Percentiles rank a stretch among this genome's conserved stretches.
phyloP scores from a whole-genome alignment of 176 grass and related monocot genomes.

The Pharus latifolius region DNA sequence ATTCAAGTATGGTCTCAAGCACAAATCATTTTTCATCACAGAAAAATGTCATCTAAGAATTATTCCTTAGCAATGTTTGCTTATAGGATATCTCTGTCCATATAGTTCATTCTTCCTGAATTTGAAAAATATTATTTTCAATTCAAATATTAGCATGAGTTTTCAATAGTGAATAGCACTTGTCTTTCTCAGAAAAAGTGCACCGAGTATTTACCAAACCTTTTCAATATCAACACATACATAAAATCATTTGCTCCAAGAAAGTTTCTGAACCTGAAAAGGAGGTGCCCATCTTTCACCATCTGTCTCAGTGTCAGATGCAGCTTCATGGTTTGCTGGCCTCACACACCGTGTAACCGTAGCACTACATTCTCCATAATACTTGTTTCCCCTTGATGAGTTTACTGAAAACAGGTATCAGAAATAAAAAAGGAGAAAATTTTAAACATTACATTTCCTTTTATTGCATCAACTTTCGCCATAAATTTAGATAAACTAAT shows the following conservation, averaged over 20 bases:
- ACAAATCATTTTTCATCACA: neutral
- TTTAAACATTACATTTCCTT: neutral
- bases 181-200: neutral
- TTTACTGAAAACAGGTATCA: constrained; percentile 41
- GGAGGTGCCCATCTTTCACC: constrained; percentile 69
- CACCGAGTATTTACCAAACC: neutral
- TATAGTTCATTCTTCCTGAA: neutral
- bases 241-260: neutral
- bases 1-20: neutral
- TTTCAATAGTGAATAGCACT: neutral
- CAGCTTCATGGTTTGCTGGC: constrained; percentile 55
- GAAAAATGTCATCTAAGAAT: neutral
- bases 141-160: neutral
- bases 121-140: neutral
- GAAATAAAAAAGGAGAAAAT: neutral
- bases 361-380: constrained; percentile 45
- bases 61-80: neutral
- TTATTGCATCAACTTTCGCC: neutral
- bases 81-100: no score
- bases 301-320: constrained; percentile 68
- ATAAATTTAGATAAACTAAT: neutral
- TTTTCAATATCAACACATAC: neutral
- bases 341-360: constrained; percentile 28
- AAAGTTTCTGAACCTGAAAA: constrained; percentile 33
- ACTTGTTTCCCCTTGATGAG: constrained; percentile 74